phyloP scores from a whole-genome alignment of 2,329 filamentous ascomycete species.

The Xylariomycetidae sp. region DNA sequence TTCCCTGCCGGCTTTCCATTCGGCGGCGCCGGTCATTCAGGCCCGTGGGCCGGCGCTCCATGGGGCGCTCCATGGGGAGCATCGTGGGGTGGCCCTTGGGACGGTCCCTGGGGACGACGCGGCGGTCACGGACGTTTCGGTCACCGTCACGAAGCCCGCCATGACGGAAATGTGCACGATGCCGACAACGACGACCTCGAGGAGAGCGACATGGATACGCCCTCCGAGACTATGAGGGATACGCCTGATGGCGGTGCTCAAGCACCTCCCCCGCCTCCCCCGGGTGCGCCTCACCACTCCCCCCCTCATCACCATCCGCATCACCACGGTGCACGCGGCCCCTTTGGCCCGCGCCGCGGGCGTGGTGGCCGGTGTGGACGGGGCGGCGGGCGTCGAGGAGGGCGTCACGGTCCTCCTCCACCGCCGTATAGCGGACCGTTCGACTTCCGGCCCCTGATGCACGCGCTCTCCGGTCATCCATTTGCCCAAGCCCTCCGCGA shows the following conservation, averaged over 20 bases:
- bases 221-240: slow-evolving; percentile 26
- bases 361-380: slow-evolving; percentile 14
- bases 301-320: slow-evolving; percentile 13
- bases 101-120: slow-evolving; percentile 8
- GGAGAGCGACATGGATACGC: slow-evolving; percentile 28
- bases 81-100: slow-evolving; percentile 8
- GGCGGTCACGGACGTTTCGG: slow-evolving; percentile 13
- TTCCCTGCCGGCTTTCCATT: slow-evolving; percentile 31
- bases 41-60: slow-evolving; percentile 4
- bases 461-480: slow-evolving; percentile 35
- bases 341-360: slow-evolving; percentile 11
- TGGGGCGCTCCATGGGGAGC: slow-evolving; percentile 10
- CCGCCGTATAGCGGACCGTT: slow-evolving; percentile 22
- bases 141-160: slow-evolving; percentile 19
- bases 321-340: slow-evolving; percentile 17
- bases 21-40: slow-evolving; percentile 13
- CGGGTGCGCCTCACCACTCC: slow-evolving; percentile 10
- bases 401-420: slow-evolving; percentile 16
- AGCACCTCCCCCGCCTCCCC: slow-evolving; percentile 11
- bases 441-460: slow-evolving; percentile 35
- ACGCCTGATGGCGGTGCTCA: slow-evolving; percentile 12
- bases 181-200: slow-evolving; percentile 20
- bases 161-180: slow-evolving; percentile 18
- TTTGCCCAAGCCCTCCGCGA: slow-evolving; percentile 36
- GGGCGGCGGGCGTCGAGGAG: slow-evolving; percentile 13